A percentile compares a stretch with the other conserved stretches of the same genome.
phyloP scores from a whole-genome alignment of 768 basidiomycete genomes.

The Tulasnella sp. region DNA sequence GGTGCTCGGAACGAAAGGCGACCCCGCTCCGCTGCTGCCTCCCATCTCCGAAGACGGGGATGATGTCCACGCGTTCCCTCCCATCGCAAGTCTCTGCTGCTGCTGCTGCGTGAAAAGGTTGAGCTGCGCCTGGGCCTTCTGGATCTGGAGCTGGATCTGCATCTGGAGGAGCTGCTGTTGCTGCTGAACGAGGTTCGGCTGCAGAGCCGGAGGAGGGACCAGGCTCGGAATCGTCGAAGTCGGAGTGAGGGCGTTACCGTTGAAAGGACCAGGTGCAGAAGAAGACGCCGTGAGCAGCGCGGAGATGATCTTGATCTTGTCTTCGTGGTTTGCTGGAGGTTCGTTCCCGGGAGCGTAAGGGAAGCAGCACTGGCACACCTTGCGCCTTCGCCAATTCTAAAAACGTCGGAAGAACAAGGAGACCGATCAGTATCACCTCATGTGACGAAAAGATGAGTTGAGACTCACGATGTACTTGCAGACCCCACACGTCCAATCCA shows the following conservation, averaged over 20 bases:
- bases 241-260: too few species aligned
- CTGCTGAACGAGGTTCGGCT: neutral
- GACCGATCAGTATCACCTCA: too few species aligned
- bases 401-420: too few species aligned
- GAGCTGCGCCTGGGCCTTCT: neutral
- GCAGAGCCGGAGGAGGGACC: too few species aligned
- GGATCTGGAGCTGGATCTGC: neutral
- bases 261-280: neutral
- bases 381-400: slow-evolving; percentile 68
- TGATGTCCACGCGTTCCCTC: neutral
- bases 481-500: slow-evolving; percentile 69
- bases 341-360: slow-evolving; percentile 40
- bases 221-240: too few species aligned
- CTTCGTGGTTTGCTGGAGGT: slow-evolving; percentile 1
- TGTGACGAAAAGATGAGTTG: too few species aligned
- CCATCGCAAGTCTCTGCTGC: neutral
- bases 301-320: slow-evolving; percentile 1
- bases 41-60: neutral
- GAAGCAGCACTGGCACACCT: slow-evolving; percentile 82
- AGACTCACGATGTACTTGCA: slow-evolving; percentile 61
- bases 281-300: neutral
- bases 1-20: too few species aligned
- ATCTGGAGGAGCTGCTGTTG: neutral
- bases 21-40: too few species aligned
- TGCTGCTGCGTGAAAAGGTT: neutral